phyloP scores from a whole-genome alignment of 2,329 filamentous ascomycete genomes.

The Orbilia ellipsospora region DNA sequence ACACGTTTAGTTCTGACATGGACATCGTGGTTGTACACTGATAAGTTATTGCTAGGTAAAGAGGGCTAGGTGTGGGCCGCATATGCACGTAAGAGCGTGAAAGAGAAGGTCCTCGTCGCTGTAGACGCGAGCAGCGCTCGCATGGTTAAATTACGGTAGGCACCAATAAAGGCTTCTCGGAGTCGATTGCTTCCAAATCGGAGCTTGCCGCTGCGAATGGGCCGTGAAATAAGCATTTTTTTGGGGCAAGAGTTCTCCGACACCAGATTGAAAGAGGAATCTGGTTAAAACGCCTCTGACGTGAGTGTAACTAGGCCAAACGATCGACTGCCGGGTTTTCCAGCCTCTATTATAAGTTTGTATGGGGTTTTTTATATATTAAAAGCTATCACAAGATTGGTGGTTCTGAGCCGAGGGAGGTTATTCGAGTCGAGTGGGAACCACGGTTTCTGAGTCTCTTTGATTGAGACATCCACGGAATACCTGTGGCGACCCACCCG shows the following conservation, averaged over 20 bases:
- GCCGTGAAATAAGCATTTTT: background rate
- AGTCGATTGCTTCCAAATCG: slow-evolving; percentile 29
- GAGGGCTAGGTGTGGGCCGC: background rate
- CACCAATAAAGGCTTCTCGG: slow-evolving; percentile 19
- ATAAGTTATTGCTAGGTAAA: slow-evolving; percentile 16
- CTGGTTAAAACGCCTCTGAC: slow-evolving; percentile 35
- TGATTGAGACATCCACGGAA: slow-evolving; percentile 42
- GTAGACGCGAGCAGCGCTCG: slow-evolving; percentile 29
- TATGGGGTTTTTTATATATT: background rate
- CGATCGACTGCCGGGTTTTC: background rate
- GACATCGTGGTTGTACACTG: slow-evolving; percentile 20
- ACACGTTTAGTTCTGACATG: slow-evolving; percentile 38
- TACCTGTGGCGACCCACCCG: background rate
- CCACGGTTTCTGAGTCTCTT: slow-evolving; percentile 44
- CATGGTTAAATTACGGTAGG: slow-evolving; percentile 55
- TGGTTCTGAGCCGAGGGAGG: slow-evolving; percentile 43
- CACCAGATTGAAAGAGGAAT: slow-evolving; percentile 40
- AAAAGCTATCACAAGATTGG: slow-evolving; percentile 45
- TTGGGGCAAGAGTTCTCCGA: slow-evolving; percentile 10
- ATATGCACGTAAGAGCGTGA: slow-evolving; percentile 22
- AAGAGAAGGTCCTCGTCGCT: slow-evolving; percentile 17
- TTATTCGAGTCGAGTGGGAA: slow-evolving; percentile 28
- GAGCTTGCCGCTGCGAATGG: slow-evolving; percentile 26
- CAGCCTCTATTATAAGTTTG: background rate
- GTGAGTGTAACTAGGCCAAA: slow-evolving; percentile 31